Evolutionary conservation across 1,284 basidiomycete genomes (phyloP), one percentile per base, ranked within the genome.

Genomic region (Microstroma glucosiphilum): DNA sequence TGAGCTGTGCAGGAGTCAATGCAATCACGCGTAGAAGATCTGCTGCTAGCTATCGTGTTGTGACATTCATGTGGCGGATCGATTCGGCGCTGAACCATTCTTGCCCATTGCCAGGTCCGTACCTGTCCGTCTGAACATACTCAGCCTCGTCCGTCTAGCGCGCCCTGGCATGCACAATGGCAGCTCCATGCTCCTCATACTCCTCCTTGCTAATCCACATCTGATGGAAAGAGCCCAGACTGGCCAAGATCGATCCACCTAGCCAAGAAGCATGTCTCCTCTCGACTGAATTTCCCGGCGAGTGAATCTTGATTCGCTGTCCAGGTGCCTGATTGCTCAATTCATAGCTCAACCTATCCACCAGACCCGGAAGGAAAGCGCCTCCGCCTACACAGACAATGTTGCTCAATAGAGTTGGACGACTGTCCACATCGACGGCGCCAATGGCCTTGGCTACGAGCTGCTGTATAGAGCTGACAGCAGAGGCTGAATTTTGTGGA

Each of bases 341-440:
- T 79, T 99, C 96, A 62, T 84, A 84, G 65, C 87, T 84, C 51
- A 98, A 83, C 12, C 96, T 85, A 75, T 98, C 93, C 17, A 85
- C 84, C 64, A 98, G 85, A 13, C 96, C 96, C 23, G 89, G 83
- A 62, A 94, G 88, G 46, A 92, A 82, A 64, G 88, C 91, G 23
- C 90, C 89, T 23, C 93, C 94, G 19, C 96, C 96, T 15, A 92
- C 91, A 55, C 97, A 85, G 51, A 99, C 92, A 60, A 99, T 88
- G 78, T 98, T 97, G 72, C 88, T 86, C 73, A 94, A 85, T 19
- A 99, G 86, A 12, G 90, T 87, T 58, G 91, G 88, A 23, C 93
- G 89, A 58, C 96, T 83, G 77, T 99, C 96, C 1, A 90, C 88
- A 72, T 99, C 96, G 79, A 90, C 92, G 17, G 88, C 84, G 68